Evolutionary conservation across 2,329 filamentous ascomycete species (phyloP).

Genomic region (Cladosporium halotolerans): DNA sequence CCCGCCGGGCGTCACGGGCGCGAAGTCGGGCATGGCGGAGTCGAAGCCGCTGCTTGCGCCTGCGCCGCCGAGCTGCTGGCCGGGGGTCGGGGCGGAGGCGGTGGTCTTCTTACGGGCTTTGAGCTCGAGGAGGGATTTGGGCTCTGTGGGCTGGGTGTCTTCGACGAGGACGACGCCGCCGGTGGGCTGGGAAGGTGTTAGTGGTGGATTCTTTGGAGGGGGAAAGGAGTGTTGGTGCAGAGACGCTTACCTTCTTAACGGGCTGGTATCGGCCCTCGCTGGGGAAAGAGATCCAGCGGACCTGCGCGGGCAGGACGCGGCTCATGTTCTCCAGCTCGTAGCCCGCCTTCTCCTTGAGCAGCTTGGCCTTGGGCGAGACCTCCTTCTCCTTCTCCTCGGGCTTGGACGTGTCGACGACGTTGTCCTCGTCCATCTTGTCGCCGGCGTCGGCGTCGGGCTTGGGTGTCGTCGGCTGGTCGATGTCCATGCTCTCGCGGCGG

Average conservation of each 20-base stretch:
- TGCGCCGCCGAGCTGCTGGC: slow-evolving; percentile 20
- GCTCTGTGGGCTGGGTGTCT: slow-evolving; percentile 72
- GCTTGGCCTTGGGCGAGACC: slow-evolving; percentile 52
- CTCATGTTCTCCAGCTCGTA: slow-evolving; percentile 98
- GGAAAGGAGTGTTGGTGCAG: slow-evolving; percentile 12
- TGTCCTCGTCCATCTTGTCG: slow-evolving; percentile 78
- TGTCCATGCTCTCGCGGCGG: slow-evolving; percentile 88
- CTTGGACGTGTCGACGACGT: slow-evolving; percentile 35
- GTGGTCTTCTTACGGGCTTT: slow-evolving; percentile 73
- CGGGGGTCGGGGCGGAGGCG: slow-evolving; percentile 37
- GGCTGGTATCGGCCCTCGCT: slow-evolving; percentile 79
- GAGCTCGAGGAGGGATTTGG: slow-evolving; percentile 78
- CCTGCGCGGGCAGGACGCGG: slow-evolving; percentile 80
- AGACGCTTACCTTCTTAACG: slow-evolving; percentile 69
- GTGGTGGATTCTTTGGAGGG: slow-evolving; percentile 15
- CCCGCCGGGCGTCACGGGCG: slow-evolving; percentile 9
- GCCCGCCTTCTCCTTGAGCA: slow-evolving; percentile 81
- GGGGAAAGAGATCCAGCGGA: slow-evolving; percentile 93
- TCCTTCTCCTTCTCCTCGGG: slow-evolving; percentile 47
- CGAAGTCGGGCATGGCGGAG: slow-evolving; percentile 30
- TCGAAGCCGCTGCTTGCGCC: slow-evolving; percentile 14
- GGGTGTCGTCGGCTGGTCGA: slow-evolving; percentile 72
- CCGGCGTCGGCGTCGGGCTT: slow-evolving; percentile 51
- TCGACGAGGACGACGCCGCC: slow-evolving; percentile 88
- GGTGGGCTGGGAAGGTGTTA: slow-evolving; percentile 62